Conservation (phyloP, 345 rosid genomes). For the Populus davidiana region DNA sequence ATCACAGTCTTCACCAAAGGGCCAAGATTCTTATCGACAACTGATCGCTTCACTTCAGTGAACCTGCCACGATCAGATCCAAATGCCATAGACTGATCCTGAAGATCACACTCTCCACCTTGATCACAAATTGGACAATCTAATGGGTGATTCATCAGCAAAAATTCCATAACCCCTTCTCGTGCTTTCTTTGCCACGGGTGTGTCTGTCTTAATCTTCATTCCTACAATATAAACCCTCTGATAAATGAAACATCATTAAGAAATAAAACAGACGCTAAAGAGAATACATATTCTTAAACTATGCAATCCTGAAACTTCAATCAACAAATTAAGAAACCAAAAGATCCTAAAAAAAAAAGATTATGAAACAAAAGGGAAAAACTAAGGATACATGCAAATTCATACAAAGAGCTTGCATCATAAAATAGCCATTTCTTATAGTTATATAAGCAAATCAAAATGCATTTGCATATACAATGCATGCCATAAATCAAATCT, state of each 20-base stretch:
- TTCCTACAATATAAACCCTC: constrained; percentile 46
- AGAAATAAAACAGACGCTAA: background rate
- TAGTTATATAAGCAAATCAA: background rate
- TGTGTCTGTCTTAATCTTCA: constrained; percentile 97
- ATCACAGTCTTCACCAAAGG: constrained; percentile 98
- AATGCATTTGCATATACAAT: background rate
- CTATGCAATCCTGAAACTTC: background rate
- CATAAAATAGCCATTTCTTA: background rate
- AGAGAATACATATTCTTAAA: background rate
- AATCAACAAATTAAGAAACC: background rate
- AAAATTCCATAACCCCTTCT: constrained; percentile 97
- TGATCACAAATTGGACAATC: constrained; percentile 99
- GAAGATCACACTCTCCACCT: constrained; percentile 99
- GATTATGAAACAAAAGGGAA: background rate
- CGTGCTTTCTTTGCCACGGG: constrained; percentile 95
- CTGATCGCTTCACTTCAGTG: constrained; percentile 94
- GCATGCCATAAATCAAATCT: background rate
- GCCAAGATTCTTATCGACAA: constrained; percentile 96
- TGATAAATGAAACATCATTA: constrained; percentile 9
- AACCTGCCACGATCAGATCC: constrained; percentile 98
- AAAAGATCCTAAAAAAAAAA: background rate
- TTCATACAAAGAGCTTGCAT: background rate
- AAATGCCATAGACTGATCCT: constrained; percentile 99
- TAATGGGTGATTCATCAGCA: constrained; percentile 95
- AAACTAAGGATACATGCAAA: background rate